Percentiles rank a stretch among this genome's conserved stretches.
These are phyloP conservation scores for Ceratobasidium sp. DNA, from an alignment of 1,284 basidiomycete genomes.

Conservation along the genomic window DNA sequence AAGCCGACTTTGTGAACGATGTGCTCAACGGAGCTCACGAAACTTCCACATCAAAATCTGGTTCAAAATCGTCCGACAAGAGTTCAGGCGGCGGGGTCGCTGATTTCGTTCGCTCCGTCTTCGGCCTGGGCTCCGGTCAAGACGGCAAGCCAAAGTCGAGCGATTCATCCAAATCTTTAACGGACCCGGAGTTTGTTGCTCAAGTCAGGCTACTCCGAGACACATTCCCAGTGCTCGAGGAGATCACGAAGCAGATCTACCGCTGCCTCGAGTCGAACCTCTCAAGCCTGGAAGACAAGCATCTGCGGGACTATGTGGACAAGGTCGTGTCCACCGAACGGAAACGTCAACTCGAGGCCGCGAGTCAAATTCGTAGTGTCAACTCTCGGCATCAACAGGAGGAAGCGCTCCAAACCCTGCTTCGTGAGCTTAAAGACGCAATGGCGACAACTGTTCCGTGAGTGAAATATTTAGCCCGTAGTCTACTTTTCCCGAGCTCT, in stretches of 20 bases:
- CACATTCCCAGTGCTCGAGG: conserved; percentile 24
- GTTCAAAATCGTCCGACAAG: conserved; percentile 9
- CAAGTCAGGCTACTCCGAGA: neutral
- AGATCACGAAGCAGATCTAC: conserved; percentile 19
- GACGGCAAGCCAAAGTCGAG: neutral
- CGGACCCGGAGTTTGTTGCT: conserved; percentile 16
- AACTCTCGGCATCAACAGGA: neutral
- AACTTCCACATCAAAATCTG: no score
- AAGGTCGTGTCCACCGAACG: conserved; percentile 4
- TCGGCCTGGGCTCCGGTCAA: neutral
- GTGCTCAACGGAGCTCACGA: conserved; percentile 25
- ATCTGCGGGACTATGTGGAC: neutral
- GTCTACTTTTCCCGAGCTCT: neutral
- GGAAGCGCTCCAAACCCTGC: neutral
- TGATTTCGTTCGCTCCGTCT: neutral
- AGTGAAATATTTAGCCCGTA: neutral
- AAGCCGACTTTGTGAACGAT: conserved; percentile 27
- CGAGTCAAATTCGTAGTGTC: neutral
- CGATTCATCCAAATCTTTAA: neutral
- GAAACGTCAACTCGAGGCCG: conserved; percentile 2
- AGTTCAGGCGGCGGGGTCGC: neutral
- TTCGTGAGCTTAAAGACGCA: conserved; percentile 5
- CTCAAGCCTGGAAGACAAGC: neutral
- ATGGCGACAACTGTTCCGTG: conserved; percentile 9
- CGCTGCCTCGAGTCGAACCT: neutral